A percentile compares a stretch with the other conserved stretches of the same genome.
Evolutionary conservation across 306 rosid genomes (phyloP).

Genomic region (Medicago ruthenica): DNA sequence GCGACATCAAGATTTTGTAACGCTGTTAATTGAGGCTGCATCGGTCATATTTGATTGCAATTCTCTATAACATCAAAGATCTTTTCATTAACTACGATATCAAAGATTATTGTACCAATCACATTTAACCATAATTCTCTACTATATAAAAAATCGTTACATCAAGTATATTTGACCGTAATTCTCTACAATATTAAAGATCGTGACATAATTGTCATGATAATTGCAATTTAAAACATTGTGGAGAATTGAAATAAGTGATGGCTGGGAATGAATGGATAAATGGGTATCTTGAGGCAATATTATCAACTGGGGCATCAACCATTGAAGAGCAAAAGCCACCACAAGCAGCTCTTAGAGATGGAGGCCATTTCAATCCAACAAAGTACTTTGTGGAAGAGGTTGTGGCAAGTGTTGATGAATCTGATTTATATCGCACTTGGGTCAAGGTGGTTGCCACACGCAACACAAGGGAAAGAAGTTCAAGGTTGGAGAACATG

Average conservation of each 20-base stretch:
- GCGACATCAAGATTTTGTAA: background rate
- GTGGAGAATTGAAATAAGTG: background rate
- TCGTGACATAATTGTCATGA: background rate
- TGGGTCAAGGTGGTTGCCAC: conserved; percentile 98
- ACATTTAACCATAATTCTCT: too few relatives aligned
- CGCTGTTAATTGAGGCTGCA: too few relatives aligned
- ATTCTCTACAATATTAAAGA: background rate
- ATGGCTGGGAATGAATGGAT: conserved; percentile 99
- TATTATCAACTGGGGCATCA: conserved; percentile 75
- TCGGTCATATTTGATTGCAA: too few relatives aligned
- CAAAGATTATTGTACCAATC: background rate
- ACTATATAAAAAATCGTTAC: too few relatives aligned
- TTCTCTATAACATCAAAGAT: too few relatives aligned
- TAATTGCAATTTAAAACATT: background rate
- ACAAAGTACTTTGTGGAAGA: conserved; percentile 92
- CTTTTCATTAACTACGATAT: background rate
- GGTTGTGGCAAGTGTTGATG: conserved; percentile 89
- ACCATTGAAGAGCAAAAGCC: conserved; percentile 80
- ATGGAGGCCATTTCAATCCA: conserved; percentile 78
- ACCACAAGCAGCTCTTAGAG: conserved; percentile 55
- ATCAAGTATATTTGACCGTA: background rate
- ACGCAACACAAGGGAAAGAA: conserved; percentile 84
- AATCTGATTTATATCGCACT: conserved; percentile 84
- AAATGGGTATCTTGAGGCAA: conserved; percentile 90
- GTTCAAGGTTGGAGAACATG: conserved; percentile 95